A percentile compares a stretch with the other conserved stretches of the same genome.
phyloP scores from a whole-genome alignment of 2,329 filamentous ascomycete genomes.

The Cladosporium colombiae region DNA sequence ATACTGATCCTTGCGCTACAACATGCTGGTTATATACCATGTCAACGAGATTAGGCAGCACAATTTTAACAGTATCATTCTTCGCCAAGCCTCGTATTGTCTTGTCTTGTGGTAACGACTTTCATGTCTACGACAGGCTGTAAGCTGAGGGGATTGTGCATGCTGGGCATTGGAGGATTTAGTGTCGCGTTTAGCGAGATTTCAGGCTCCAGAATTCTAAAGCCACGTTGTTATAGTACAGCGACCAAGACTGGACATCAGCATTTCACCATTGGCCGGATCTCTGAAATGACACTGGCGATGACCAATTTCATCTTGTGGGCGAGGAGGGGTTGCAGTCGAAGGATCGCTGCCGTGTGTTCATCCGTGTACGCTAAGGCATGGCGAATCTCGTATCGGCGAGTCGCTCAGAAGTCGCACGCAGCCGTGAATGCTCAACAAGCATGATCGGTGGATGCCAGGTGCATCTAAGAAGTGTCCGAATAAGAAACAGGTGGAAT shows the following conservation, averaged over 20 bases:
- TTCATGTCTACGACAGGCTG: not conserved
- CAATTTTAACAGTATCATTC: not conserved
- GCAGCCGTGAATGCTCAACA: not conserved
- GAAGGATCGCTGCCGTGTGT: not conserved
- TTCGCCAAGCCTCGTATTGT: not conserved
- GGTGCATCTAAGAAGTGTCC: not conserved
- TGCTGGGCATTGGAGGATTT: not conserved
- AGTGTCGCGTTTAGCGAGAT: not conserved
- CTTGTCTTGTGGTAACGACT: not conserved
- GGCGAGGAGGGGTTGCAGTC: not conserved
- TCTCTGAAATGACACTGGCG: not conserved
- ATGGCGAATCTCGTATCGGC: not conserved
- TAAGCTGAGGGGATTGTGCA: not conserved
- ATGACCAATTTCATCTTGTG: not conserved
- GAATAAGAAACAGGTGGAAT: constrained; percentile 19
- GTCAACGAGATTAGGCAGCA: not conserved
- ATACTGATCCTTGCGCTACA: not conserved
- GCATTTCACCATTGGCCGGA: not conserved
- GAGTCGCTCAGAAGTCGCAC: not conserved
- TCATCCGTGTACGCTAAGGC: not conserved
- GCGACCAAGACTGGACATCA: not conserved
- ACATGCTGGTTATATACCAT: not conserved
- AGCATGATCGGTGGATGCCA: not conserved
- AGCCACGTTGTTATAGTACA: not conserved
- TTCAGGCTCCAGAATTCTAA: not conserved